These are phyloP conservation scores for Nemania sp. DNA, from an alignment of 2,329 filamentous ascomycete species.

Conservation along the genomic window DNA sequence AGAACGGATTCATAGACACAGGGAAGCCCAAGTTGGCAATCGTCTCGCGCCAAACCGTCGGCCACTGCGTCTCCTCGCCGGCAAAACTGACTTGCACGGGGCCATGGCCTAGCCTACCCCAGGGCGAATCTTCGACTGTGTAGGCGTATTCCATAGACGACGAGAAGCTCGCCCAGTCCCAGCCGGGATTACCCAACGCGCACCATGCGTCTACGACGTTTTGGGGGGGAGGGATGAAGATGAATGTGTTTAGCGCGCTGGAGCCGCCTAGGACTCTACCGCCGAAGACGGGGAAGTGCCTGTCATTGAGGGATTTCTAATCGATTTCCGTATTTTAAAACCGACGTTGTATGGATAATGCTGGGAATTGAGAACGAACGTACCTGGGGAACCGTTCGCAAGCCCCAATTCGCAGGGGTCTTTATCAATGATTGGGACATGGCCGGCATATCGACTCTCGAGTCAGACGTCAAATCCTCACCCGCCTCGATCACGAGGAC, in stretches of 20 bases:
- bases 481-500: slow-evolving; percentile 29
- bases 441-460: slow-evolving; percentile 21
- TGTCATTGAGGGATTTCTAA: not conserved
- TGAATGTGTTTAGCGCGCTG: slow-evolving; percentile 36
- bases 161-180: slow-evolving; percentile 26
- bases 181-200: slow-evolving; percentile 35
- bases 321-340: too few species aligned
- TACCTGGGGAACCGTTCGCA: slow-evolving; percentile 21
- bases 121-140: not conserved
- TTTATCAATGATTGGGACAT: slow-evolving; percentile 4
- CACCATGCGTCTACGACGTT: slow-evolving; percentile 35
- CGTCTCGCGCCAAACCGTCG: not conserved
- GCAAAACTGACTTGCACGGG: not conserved
- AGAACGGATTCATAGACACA: not conserved
- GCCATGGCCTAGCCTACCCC: not conserved
- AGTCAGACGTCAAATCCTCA: slow-evolving; percentile 15
- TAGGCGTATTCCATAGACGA: slow-evolving; percentile 10
- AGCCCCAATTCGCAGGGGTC: slow-evolving; percentile 22
- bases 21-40: not conserved
- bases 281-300: slow-evolving; percentile 7
- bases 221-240: slow-evolving; percentile 30
- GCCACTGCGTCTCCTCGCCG: not conserved
- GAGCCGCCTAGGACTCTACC: slow-evolving; percentile 37
- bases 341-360: too few species aligned
- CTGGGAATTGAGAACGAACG: not conserved